Evolutionary conservation across 371 early-diverging fungal species (phyloP).

Genomic region (Synchytrium microbalum): DNA sequence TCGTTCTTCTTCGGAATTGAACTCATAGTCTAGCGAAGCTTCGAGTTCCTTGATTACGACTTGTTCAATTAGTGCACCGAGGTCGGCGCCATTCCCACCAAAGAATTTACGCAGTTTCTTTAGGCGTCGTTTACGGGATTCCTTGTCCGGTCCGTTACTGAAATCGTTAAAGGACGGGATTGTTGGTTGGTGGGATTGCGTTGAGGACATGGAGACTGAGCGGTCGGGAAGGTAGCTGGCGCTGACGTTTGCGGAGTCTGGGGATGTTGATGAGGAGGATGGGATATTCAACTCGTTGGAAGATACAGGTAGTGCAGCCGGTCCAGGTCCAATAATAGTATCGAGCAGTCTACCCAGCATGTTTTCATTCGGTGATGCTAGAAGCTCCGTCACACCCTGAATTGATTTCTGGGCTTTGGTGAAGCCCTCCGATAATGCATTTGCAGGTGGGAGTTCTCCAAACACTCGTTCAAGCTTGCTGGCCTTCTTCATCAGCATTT

Average conservation of each 20-base stretch:
- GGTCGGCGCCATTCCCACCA: conserved; percentile 18
- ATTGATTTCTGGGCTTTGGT: conserved; percentile 8
- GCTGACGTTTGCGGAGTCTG: conserved; percentile 3
- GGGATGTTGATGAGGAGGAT: background rate
- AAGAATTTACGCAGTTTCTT: conserved; percentile 32
- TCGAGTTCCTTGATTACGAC: conserved; percentile 17
- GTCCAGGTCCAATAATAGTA: background rate
- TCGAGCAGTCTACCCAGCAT: background rate
- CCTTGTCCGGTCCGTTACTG: conserved; percentile 12
- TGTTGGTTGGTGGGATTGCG: no score
- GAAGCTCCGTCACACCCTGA: conserved; percentile 17
- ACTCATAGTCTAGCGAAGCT: conserved; percentile 12
- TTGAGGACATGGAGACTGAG: background rate
- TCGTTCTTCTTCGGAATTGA: conserved; percentile 9
- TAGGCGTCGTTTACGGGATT: conserved; percentile 17
- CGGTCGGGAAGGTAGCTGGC: background rate
- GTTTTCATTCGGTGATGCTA: conserved; percentile 10
- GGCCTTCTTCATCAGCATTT: conserved; percentile 9
- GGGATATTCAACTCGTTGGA: background rate
- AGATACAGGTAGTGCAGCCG: background rate
- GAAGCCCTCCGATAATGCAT: conserved; percentile 12
- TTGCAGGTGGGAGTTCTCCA: conserved; percentile 20
- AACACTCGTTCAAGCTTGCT: conserved; percentile 21
- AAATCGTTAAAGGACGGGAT: no score
- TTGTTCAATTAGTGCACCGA: conserved; percentile 16